Evolutionary conservation across 2,329 filamentous ascomycete species (phyloP), one percentile per base, ranked within the genome.

Genomic region (Fusarium nematophilum): DNA sequence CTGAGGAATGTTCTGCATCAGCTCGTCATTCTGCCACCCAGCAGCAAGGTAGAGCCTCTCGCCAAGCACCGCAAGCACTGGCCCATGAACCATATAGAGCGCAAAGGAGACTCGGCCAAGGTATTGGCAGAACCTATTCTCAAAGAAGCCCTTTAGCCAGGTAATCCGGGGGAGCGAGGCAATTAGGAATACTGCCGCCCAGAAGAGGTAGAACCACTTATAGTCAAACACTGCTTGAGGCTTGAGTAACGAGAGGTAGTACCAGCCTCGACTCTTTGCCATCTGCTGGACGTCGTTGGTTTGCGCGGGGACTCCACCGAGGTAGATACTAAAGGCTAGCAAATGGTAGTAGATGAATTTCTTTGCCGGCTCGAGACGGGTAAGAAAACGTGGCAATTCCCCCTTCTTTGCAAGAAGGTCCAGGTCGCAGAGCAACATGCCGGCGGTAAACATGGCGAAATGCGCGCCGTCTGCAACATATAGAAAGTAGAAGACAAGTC

Each of bases 171-270:
- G 83, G 3, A 85, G 75, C 1, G 81, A 78, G 1, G 82, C 76
- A 0, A 91, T 81, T 0, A 88, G 69, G 46, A 87, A 78, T 18
- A 78, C 75, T 1, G 87, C 80, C 1, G 86, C 86, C 76, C 81
- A 85, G 69, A 87, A 87, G 3, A 90, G 79, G 68, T 81, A 90
- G 73, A 89, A 89, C 86, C 86, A 90, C 71, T 89, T 90, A 68
- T 80, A 82, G 68, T 89, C 85, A 62, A 80, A 88, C 9, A 87
- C 83, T 1, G 87, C 87, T 67, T 89, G 86, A 0, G 87, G 86
- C 56, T 88, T 89, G 52, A 90, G 75, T 54, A 79, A 80, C 0
- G 86, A 85, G 11, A 88, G 73, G 60, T 79, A 85, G 59, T 81
- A 80, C 86, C 86, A 90, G 3, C 87, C 86, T 0, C 84, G 81